Base-by-base conservation (phyloP, 2,329 filamentous ascomycete species). In the Monilinia aucupariae region DNA sequence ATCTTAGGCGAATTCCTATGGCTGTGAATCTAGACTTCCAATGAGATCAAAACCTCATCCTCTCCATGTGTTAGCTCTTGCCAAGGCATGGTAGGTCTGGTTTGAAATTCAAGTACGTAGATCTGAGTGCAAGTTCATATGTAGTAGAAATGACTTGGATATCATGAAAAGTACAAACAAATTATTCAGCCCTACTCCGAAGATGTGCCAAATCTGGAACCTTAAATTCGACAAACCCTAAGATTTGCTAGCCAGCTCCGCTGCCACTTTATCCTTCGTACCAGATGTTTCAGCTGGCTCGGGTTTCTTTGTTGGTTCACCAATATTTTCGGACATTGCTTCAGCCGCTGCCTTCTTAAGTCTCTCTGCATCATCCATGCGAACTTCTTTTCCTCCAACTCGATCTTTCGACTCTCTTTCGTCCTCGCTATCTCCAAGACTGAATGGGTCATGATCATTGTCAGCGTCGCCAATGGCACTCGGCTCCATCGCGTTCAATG, bases 361-460 rank as follows among this genome's bases (percentile, higher is more conserved):
- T 71, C 81, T 82, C 71, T 86, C 87, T 66, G 74, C 67, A 67
- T 75, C 75, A 47, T 84, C 84, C 65, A 80, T 80, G 64, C 80
- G 81, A 64, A 86, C 81, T 61, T 85, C 82, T 67, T 79, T 71
- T 70, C 82, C 80, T 62, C 54, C 71, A 59, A 71, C 69, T 47
- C 71, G 70, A 51, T 83, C 81, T 77, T 92, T 94, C 20, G 79
- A 76, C 60, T 92, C 90, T 69, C 89, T 89, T 76, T 99, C 94
- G 69, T 96, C 92, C 69, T 97, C 93, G 72, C 91, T 96, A 70
- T 97, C 93, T 6, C 94, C 94, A 17, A 99, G 82, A 72, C 92
- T 97, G 78, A 99, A 99, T 0, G 94, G 94, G 73, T 99, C 94
- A 41, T 62, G 59, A 9, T 62, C 59, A 71, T 96, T 93, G 69